Conservation (phyloP, 805 yeast genomes). For the Pichia scutulata region DNA sequence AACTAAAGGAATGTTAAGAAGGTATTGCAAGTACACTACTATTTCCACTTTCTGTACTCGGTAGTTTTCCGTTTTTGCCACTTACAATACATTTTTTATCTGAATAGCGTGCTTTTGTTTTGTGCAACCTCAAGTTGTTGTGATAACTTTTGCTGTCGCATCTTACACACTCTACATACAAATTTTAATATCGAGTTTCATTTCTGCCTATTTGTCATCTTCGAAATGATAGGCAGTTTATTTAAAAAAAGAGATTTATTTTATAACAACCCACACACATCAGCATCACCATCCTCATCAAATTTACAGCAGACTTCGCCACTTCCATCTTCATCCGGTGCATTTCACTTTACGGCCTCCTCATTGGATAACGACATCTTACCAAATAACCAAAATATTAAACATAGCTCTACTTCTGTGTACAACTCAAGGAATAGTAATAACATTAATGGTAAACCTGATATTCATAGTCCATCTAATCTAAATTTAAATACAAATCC, state of each 20-base stretch:
- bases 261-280: background rate
- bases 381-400: background rate
- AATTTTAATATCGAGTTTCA: background rate
- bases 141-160: background rate
- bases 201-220: background rate
- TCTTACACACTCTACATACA: background rate
- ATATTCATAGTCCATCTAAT: background rate
- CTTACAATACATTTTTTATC: background rate
- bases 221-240: constrained; percentile 17
- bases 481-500: background rate
- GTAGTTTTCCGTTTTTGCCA: background rate
- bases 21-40: too few relatives aligned
- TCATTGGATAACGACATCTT: background rate
- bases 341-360: background rate
- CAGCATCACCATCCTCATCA: background rate
- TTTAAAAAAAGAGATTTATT: constrained; percentile 14
- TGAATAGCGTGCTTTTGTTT: background rate
- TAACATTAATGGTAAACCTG: background rate
- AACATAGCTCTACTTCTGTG: background rate
- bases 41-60: background rate
- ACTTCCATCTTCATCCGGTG: background rate
- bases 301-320: background rate
- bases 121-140: background rate
- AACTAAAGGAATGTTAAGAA: background rate
- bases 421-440: background rate